Evolutionary conservation across 305 asterid species (phyloP), one percentile per base, ranked within the genome.

Genomic region (Plantago coronopus): DNA sequence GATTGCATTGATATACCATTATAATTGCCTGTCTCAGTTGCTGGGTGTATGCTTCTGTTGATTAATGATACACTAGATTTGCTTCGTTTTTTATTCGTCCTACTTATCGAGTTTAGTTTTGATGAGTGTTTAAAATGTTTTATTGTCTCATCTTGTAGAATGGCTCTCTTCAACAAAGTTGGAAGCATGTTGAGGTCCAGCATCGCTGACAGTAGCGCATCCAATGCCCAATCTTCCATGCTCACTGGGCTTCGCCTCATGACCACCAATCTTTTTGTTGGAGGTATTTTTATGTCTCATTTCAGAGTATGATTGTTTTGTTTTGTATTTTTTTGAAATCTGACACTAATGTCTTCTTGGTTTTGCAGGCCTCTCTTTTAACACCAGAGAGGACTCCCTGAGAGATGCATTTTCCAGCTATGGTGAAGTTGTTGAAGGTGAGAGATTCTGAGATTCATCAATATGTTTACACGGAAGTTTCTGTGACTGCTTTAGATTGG

Each of bases 381-480:
- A 73, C 59, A 74, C 81, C 44, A 71, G 74, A 53, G 79, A 77
- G 23, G 54, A 47, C 29, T 45, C 68, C 1, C 70, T 79, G 48
- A 74, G 22, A 69, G 79, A 79, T 19, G 88, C 88, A 45, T 82
- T 82, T 60, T 10, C 76, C 34, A 51, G 61, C 70, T 82, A 72
- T 63, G 88, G 88, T 18, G 83, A 79, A 17, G 81, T 79, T 42
- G 59, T 62, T 27, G 88, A 82, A 42, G 85, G 85, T 82, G 64
- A 69, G 79, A 48, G 40, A 34, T 34, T 34, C 11, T 34, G 12
- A 5, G 1, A 0, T 46, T 12, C 16, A n/a, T 17, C 18, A 2
- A 46, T 20, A 0, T 1, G 20, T 13, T 16, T 15, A 0, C 8
- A 17, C n/a, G n/a, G 6, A n/a, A 8, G 51, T 47, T 18, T 47